phyloP scores from a whole-genome alignment of 2,329 filamentous ascomycete species.

The Penicillium palitans region DNA sequence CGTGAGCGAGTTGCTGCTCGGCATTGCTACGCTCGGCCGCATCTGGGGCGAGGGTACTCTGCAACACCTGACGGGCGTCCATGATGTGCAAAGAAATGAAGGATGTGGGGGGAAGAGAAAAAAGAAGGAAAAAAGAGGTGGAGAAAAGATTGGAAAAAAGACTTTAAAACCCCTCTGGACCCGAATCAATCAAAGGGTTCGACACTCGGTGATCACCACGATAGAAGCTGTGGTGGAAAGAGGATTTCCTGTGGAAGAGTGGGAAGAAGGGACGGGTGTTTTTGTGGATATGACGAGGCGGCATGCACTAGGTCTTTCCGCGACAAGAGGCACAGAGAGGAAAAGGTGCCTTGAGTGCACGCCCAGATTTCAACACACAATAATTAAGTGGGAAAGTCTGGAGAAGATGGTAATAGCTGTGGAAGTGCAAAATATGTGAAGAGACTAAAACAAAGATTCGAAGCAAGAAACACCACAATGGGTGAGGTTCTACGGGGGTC shows the following conservation, averaged over 20 bases:
- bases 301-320: slow-evolving; percentile 37
- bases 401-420: slow-evolving; percentile 5
- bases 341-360: slow-evolving; percentile 32
- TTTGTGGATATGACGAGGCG: slow-evolving; percentile 44
- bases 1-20: slow-evolving; percentile 90
- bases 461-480: slow-evolving; percentile 16
- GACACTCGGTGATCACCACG: slow-evolving; percentile 22
- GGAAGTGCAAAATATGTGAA: slow-evolving; percentile 22
- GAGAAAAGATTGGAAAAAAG: slow-evolving; percentile 22
- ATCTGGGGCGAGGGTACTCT: slow-evolving; percentile 94
- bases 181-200: slow-evolving; percentile 18
- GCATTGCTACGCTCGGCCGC: slow-evolving; percentile 83
- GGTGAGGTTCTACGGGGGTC: slow-evolving; percentile 22
- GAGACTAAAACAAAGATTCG: slow-evolving; percentile 23
- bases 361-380: slow-evolving; percentile 15
- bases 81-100: slow-evolving; percentile 57
- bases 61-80: slow-evolving; percentile 98
- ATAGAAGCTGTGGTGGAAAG: slow-evolving; percentile 18
- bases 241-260: slow-evolving; percentile 23
- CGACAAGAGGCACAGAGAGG: slow-evolving; percentile 32
- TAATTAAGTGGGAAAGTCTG: slow-evolving; percentile 13
- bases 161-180: slow-evolving; percentile 21
- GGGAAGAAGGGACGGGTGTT: slow-evolving; percentile 36
- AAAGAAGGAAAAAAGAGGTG: slow-evolving; percentile 18
- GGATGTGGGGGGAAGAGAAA: slow-evolving; percentile 22